phyloP scores from a whole-genome alignment of 805 yeast species.

The Metschnikowia orientalis region DNA sequence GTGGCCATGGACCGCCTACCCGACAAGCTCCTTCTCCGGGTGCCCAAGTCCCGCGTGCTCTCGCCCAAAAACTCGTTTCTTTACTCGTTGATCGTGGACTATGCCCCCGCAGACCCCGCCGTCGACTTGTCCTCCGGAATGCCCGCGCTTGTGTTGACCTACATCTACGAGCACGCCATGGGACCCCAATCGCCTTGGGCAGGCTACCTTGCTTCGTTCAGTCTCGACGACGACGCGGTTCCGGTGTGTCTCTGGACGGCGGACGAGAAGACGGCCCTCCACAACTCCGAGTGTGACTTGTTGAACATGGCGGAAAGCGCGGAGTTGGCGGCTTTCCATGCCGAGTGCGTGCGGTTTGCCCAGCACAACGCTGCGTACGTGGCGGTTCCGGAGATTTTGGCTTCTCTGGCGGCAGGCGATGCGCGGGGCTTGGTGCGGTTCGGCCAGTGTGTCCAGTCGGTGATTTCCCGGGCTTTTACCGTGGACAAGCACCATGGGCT shows the following conservation, averaged over 20 bases:
- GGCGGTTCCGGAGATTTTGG: slow-evolving; percentile 35
- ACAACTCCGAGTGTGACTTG: slow-evolving; percentile 59
- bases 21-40: slow-evolving; percentile 44
- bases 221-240: slow-evolving; percentile 28
- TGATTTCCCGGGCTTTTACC: slow-evolving; percentile 76
- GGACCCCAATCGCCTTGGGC: slow-evolving; percentile 78
- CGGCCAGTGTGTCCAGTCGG: slow-evolving; percentile 53
- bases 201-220: slow-evolving; percentile 55
- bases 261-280: slow-evolving; percentile 41
- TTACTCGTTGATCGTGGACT: slow-evolving; percentile 63
- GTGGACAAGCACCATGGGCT: slow-evolving; percentile 72
- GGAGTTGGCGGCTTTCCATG: slow-evolving; percentile 40
- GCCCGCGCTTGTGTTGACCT: slow-evolving; percentile 61
- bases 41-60: slow-evolving; percentile 58
- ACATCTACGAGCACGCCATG: slow-evolving; percentile 62
- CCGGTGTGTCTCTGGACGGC: slow-evolving; percentile 70
- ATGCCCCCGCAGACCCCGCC: slow-evolving; percentile 18
- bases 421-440: slow-evolving; percentile 39
- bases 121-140: slow-evolving; percentile 50
- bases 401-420: slow-evolving; percentile 4
- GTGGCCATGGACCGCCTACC: slow-evolving; percentile 22
- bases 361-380: slow-evolving; percentile 22
- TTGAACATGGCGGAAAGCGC: slow-evolving; percentile 53
- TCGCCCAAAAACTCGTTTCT: slow-evolving; percentile 58
- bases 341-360: slow-evolving; percentile 42